These are phyloP conservation scores for Rhizomucor pusillus DNA, from an alignment of 371 early-diverging fungal genomes.

Conservation along the genomic window DNA sequence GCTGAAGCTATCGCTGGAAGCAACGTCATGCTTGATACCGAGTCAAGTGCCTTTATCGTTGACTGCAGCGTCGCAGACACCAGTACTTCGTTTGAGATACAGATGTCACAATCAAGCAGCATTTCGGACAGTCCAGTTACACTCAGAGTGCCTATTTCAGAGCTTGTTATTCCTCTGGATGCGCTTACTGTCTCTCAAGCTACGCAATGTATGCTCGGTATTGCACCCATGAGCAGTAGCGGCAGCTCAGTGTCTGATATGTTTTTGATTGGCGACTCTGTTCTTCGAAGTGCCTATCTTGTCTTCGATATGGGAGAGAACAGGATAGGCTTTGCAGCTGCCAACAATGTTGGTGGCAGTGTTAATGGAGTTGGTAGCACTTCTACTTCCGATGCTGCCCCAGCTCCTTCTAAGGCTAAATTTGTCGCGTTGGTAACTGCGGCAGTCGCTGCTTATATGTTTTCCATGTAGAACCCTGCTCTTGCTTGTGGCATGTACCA, in stretches of 20 bases:
- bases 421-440: background rate
- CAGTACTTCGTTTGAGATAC: slow-evolving; percentile 2
- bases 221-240: slow-evolving; percentile 24
- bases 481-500: no score
- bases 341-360: slow-evolving; percentile 20
- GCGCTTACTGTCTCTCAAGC: slow-evolving; percentile 11
- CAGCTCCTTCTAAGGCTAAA: no score
- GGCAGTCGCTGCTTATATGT: background rate
- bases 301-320: slow-evolving; percentile 41
- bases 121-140: slow-evolving; percentile 12
- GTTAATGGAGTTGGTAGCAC: slow-evolving; percentile 21
- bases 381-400: no score
- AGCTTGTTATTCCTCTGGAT: slow-evolving; percentile 38
- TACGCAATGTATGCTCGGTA: slow-evolving; percentile 38
- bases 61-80: slow-evolving; percentile 19
- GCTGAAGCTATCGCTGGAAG: slow-evolving; percentile 20
- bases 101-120: slow-evolving; percentile 3
- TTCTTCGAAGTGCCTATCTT: slow-evolving; percentile 35
- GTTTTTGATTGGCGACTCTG: slow-evolving; percentile 35
- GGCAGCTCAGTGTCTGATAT: slow-evolving; percentile 12
- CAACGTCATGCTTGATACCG: slow-evolving; percentile 14
- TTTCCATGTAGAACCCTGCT: background rate
- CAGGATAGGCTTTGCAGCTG: slow-evolving; percentile 39
- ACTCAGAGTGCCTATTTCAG: slow-evolving; percentile 29
- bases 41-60: slow-evolving; percentile 22